Percentiles rank a stretch among this genome's conserved stretches.
These are phyloP conservation scores for Remersonia thermophila DNA, from an alignment of 2,329 filamentous ascomycete genomes.

Conservation along the genomic window DNA sequence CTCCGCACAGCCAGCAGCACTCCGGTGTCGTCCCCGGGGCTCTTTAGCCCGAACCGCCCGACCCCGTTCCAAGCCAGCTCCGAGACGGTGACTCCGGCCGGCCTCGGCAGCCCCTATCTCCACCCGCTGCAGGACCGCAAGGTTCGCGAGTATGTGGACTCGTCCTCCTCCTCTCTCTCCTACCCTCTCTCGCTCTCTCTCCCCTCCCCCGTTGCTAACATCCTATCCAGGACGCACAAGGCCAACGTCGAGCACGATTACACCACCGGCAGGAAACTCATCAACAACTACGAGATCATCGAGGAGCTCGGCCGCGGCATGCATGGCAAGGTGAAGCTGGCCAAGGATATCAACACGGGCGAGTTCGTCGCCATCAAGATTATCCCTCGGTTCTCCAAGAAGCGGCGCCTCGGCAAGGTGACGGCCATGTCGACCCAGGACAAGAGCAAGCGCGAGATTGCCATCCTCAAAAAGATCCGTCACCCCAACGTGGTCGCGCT, in stretches of 20 bases:
- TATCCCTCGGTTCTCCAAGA: slow-evolving; percentile 89
- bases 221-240: slow-evolving; percentile 58
- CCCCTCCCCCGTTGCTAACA: slow-evolving; percentile 6
- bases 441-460: slow-evolving; percentile 90
- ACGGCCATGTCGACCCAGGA: slow-evolving; percentile 52
- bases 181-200: not conserved
- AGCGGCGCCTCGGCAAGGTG: slow-evolving; percentile 77
- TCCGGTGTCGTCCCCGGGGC: slow-evolving; percentile 47
- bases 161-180: not conserved
- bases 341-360: slow-evolving; percentile 62
- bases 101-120: slow-evolving; percentile 46
- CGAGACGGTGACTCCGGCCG: slow-evolving; percentile 42
- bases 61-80: slow-evolving; percentile 25
- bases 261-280: slow-evolving; percentile 82
- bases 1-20: slow-evolving; percentile 42
- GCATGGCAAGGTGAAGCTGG: slow-evolving; percentile 95
- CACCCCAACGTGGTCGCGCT: slow-evolving; percentile 95
- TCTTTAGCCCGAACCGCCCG: slow-evolving; percentile 43
- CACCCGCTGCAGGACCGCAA: slow-evolving; percentile 61
- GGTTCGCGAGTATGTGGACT: slow-evolving; percentile 57
- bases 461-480: slow-evolving; percentile 94
- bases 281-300: slow-evolving; percentile 96
- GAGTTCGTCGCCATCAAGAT: slow-evolving; percentile 96
- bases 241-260: slow-evolving; percentile 82
- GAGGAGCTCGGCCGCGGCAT: slow-evolving; percentile 92